phyloP scores from a whole-genome alignment of 2,329 filamentous ascomycete species.

The Camillea tinctor region DNA sequence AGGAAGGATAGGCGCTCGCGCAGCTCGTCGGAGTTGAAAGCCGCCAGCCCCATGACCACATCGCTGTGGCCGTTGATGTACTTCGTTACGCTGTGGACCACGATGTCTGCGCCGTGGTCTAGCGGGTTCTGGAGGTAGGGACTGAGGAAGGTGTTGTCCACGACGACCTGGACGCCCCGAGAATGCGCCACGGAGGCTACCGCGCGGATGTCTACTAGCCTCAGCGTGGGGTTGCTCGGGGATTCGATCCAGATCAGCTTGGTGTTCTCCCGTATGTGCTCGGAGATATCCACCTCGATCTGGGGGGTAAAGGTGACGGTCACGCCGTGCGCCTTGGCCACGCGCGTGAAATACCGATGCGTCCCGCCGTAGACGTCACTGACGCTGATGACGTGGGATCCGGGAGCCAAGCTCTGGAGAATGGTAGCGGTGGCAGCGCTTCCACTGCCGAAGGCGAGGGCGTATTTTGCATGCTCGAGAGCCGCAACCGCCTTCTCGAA shows the following conservation, averaged over 20 bases:
- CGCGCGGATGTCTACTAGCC: slow-evolving; percentile 87
- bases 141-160: slow-evolving; percentile 97
- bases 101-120: slow-evolving; percentile 91
- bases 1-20: slow-evolving; percentile 80
- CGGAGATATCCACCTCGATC: slow-evolving; percentile 83
- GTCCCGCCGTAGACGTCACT: slow-evolving; percentile 98
- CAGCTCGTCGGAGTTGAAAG: slow-evolving; percentile 84
- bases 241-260: slow-evolving; percentile 97
- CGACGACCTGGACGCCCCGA: slow-evolving; percentile 91
- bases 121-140: slow-evolving; percentile 97
- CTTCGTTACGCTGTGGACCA: slow-evolving; percentile 96
- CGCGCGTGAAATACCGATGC: slow-evolving; percentile 98
- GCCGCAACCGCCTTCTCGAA: slow-evolving; percentile 91
- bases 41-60: slow-evolving; percentile 95
- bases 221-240: slow-evolving; percentile 90
- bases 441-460: slow-evolving; percentile 90
- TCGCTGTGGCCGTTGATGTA: slow-evolving; percentile 98
- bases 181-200: slow-evolving; percentile 81
- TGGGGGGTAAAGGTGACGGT: slow-evolving; percentile 90
- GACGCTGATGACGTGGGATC: slow-evolving; percentile 92
- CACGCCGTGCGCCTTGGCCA: slow-evolving; percentile 90
- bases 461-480: slow-evolving; percentile 88
- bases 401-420: slow-evolving; percentile 85
- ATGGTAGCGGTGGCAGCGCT: slow-evolving; percentile 92
- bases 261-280: slow-evolving; percentile 83